Evolutionary conservation across 2,329 filamentous ascomycete genomes (phyloP).

Genomic region (Fusarium sp.): DNA sequence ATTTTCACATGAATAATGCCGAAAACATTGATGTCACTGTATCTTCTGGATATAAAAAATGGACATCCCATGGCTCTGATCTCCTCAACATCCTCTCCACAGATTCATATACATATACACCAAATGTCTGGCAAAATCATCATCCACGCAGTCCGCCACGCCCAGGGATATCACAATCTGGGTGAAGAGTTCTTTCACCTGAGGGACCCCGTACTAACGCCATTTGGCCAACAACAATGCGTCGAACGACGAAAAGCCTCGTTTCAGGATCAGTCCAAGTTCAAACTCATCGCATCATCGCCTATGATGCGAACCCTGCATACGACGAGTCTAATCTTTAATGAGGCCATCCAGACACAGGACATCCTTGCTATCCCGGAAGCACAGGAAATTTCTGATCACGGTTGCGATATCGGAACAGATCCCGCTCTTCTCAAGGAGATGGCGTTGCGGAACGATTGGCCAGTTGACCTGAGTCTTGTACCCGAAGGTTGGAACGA

Average conservation of each 20-base stretch:
- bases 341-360: slow-evolving; percentile 8
- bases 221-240: slow-evolving; percentile 28
- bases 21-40: not conserved
- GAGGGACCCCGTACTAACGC: slow-evolving; percentile 25
- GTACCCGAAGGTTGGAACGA: slow-evolving; percentile 16
- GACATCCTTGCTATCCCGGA: slow-evolving; percentile 26
- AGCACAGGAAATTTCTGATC: slow-evolving; percentile 30
- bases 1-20: slow-evolving; percentile 5
- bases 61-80: not conserved
- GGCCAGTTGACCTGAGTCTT: slow-evolving; percentile 25
- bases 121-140: slow-evolving; percentile 16
- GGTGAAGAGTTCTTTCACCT: slow-evolving; percentile 30
- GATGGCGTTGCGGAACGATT: not conserved
- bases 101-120: not conserved
- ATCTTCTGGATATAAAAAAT: not conserved
- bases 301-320: slow-evolving; percentile 23
- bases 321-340: slow-evolving; percentile 18
- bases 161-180: slow-evolving; percentile 29
- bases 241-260: slow-evolving; percentile 15
- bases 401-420: slow-evolving; percentile 23
- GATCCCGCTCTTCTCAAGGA: not conserved
- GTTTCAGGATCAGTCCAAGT: slow-evolving; percentile 29
- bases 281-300: slow-evolving; percentile 22
- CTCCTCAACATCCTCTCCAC: not conserved
- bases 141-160: slow-evolving; percentile 27